Conservation (phyloP, 768 basidiomycete genomes). For the Leucogyrophana mollusca region DNA sequence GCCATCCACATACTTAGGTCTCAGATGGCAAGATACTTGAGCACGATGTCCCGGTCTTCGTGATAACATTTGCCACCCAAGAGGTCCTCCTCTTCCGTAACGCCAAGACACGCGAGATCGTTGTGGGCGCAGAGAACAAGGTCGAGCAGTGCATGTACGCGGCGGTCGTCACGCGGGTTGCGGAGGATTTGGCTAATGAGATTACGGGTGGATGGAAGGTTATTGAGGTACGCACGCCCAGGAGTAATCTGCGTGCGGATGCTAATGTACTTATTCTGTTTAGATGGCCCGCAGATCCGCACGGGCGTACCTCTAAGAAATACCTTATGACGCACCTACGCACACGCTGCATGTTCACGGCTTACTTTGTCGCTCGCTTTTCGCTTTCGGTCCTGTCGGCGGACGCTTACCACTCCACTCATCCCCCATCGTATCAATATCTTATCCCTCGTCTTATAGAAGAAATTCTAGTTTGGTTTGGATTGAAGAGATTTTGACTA, state of each 20-base stretch:
- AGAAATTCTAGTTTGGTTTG: too few species aligned
- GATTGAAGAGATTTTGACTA: too few species aligned
- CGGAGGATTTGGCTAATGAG: slow-evolving; percentile 87
- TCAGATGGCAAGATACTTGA: slow-evolving; percentile 88
- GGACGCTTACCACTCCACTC: too few species aligned
- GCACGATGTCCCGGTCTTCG: slow-evolving; percentile 85
- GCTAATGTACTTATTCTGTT: neutral
- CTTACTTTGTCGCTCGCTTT: too few species aligned
- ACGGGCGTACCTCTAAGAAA: slow-evolving; percentile 43
- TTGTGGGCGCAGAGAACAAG: slow-evolving; percentile 83
- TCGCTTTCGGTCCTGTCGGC: too few species aligned
- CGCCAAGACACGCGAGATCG: slow-evolving; percentile 82
- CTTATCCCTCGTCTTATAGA: too few species aligned
- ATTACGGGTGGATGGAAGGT: slow-evolving; percentile 98
- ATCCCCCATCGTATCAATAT: too few species aligned
- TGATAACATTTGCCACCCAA: slow-evolving; percentile 90
- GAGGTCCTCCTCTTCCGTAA: slow-evolving; percentile 92
- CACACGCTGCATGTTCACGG: too few species aligned
- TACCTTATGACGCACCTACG: too few species aligned
- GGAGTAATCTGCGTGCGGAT: neutral
- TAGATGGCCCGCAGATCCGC: slow-evolving; percentile 54
- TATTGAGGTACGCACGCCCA: slow-evolving; percentile 69
- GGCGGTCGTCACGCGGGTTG: slow-evolving; percentile 84
- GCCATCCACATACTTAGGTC: slow-evolving; percentile 48
- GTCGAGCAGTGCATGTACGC: slow-evolving; percentile 95